A percentile compares a stretch with the other conserved stretches of the same genome.
Evolutionary conservation across 2,329 filamentous ascomycete genomes (phyloP).

Genomic region (Monilinia fructicola): DNA sequence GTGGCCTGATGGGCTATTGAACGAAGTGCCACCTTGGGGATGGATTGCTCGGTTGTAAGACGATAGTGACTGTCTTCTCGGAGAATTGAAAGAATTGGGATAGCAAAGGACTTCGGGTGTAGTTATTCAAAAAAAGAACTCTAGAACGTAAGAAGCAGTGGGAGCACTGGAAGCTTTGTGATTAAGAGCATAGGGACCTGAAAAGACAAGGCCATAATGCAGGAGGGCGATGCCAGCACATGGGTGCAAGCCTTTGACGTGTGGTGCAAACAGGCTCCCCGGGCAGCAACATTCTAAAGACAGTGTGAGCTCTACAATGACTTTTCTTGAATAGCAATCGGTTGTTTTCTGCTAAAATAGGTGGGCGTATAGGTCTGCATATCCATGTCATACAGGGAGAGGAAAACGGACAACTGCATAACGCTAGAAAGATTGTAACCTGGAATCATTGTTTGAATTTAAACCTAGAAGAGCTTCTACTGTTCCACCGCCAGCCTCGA

Average conservation of each 20-base stretch:
- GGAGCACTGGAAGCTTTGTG: constrained; percentile 23
- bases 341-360: constrained; percentile 26
- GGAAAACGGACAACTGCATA: constrained; percentile 29
- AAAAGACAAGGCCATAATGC: constrained; percentile 35
- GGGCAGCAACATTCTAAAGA: constrained; percentile 33
- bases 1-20: constrained; percentile 28
- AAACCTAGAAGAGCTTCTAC: constrained; percentile 21
- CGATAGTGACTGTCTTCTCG: constrained; percentile 34
- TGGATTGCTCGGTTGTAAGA: constrained; percentile 37
- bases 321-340: constrained; percentile 33
- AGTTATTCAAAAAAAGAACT: constrained; percentile 37
- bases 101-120: constrained; percentile 38
- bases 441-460: constrained; percentile 24
- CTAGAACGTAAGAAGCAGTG: constrained; percentile 13
- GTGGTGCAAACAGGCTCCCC: constrained; percentile 39
- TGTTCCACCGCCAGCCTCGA: constrained; percentile 37
- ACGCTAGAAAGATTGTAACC: constrained; percentile 23
- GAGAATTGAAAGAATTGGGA: constrained; percentile 36
- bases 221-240: constrained; percentile 40
- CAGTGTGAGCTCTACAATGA: constrained; percentile 24
- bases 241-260: constrained; percentile 34
- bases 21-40: constrained; percentile 33
- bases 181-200: constrained; percentile 23
- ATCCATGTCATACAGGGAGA: constrained; percentile 25
- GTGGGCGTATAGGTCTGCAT: constrained; percentile 21